phyloP scores from a whole-genome alignment of 1,284 basidiomycete genomes.

The Ceraceosorus bombacis region DNA sequence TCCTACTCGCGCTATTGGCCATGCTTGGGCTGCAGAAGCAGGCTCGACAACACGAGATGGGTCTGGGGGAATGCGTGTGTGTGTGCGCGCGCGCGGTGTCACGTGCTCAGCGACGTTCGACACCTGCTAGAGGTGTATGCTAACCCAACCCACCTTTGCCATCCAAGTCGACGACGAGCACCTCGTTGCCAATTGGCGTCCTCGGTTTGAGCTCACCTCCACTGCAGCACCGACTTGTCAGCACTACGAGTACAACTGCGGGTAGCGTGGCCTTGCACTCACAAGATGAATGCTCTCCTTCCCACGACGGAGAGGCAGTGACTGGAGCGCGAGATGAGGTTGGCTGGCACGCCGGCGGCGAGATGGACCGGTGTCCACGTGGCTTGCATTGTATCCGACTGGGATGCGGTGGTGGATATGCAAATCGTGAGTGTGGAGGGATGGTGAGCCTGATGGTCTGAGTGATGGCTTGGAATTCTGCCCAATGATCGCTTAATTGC shows the following conservation, averaged over 20 bases:
- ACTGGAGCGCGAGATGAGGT: not conserved
- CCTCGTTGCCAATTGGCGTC: slow-evolving; percentile 46
- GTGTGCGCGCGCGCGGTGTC: too few species aligned
- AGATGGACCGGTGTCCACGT: too few species aligned
- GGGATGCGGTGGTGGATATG: too few species aligned
- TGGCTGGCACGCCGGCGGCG: too few species aligned
- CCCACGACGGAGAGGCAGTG: not conserved
- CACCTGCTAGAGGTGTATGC: not conserved
- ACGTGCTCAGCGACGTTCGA: too few species aligned
- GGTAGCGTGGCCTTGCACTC: not conserved
- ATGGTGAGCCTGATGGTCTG: too few species aligned
- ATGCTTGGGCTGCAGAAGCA: not conserved
- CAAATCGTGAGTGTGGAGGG: too few species aligned
- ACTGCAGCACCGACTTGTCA: not conserved
- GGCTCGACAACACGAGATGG: not conserved
- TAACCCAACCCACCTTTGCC: not conserved
- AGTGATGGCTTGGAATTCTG: too few species aligned
- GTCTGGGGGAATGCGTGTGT: not conserved
- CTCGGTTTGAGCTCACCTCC: slow-evolving; percentile 52
- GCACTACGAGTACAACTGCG: not conserved
- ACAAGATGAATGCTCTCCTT: not conserved
- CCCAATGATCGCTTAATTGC: too few species aligned
- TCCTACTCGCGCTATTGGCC: slow-evolving; percentile 49
- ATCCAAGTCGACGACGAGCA: slow-evolving; percentile 19
- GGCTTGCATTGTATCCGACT: too few species aligned